phyloP scores from a whole-genome alignment of 2,329 filamentous ascomycete genomes.

The Aspergillus sp. region DNA sequence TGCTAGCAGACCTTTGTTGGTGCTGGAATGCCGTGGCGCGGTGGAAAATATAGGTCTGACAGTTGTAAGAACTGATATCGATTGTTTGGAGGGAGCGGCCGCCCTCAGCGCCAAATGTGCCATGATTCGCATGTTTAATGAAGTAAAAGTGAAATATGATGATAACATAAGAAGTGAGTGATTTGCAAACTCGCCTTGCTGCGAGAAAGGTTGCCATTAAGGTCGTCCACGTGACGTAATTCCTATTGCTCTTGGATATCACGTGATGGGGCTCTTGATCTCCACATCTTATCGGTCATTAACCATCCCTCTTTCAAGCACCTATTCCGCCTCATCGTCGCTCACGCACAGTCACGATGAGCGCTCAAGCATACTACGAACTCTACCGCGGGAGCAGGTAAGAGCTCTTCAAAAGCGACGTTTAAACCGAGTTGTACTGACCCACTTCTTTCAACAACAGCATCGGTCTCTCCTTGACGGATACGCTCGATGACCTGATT shows the following conservation, averaged over 20 bases:
- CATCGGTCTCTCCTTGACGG: constrained; percentile 89
- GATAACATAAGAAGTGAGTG: too few relatives aligned
- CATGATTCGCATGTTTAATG: constrained; percentile 1
- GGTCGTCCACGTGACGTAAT: constrained; percentile 6
- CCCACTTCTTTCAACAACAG: constrained; percentile 54
- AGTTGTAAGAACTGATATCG: background rate
- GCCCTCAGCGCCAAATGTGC: background rate
- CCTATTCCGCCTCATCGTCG: constrained; percentile 12
- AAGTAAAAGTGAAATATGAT: too few relatives aligned
- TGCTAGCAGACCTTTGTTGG: background rate
- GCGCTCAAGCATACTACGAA: constrained; percentile 74
- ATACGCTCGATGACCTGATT: constrained; percentile 96
- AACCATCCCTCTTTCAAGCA: constrained; percentile 14
- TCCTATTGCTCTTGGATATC: constrained; percentile 5
- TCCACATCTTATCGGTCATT: constrained; percentile 9
- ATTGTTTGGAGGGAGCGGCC: background rate
- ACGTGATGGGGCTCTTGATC: constrained; percentile 21
- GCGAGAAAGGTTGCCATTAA: background rate
- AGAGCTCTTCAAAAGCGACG: background rate
- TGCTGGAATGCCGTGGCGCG: background rate
- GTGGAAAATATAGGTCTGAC: constrained; percentile 8
- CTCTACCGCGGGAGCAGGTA: constrained; percentile 99
- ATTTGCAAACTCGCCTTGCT: background rate
- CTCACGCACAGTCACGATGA: constrained; percentile 44
- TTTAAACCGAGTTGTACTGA: background rate